These are phyloP conservation scores for Sporothrix phasma DNA, from an alignment of 2,329 filamentous ascomycete genomes.

Conservation along the genomic window DNA sequence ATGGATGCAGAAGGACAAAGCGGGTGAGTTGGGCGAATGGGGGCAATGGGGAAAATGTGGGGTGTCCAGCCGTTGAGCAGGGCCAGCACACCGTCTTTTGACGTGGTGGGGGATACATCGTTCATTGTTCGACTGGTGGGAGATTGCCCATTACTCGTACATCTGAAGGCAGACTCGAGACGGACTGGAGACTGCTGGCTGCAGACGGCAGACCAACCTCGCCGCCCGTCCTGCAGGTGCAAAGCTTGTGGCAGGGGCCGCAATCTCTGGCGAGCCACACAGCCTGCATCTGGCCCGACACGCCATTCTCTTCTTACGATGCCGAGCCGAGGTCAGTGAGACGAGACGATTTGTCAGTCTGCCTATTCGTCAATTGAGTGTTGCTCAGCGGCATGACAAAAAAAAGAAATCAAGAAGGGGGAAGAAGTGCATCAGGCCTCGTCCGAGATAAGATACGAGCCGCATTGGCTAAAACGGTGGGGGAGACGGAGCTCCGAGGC, in stretches of 20 bases:
- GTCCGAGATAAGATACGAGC: background rate
- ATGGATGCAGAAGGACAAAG: background rate
- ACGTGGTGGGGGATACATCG: background rate
- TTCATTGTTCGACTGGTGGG: background rate
- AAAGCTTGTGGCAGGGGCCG: background rate
- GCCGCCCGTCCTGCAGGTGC: background rate
- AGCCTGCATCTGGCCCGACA: background rate
- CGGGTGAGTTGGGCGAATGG: background rate
- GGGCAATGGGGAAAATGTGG: background rate
- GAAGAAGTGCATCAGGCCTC: background rate
- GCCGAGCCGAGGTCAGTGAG: background rate
- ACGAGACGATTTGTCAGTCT: background rate
- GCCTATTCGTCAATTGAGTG: background rate
- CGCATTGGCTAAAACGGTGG: background rate
- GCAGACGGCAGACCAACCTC: background rate
- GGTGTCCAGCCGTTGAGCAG: background rate
- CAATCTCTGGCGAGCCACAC: conserved; percentile 6
- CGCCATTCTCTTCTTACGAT: background rate
- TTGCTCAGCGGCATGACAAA: background rate
- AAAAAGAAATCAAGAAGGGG: too few species aligned
- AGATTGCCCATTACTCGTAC: background rate
- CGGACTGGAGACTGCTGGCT: too few species aligned
- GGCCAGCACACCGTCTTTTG: background rate
- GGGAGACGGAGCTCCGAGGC: background rate
- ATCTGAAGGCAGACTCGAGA: background rate